phyloP scores from a whole-genome alignment of 805 yeast genomes.

The Candida sphagnicola region DNA sequence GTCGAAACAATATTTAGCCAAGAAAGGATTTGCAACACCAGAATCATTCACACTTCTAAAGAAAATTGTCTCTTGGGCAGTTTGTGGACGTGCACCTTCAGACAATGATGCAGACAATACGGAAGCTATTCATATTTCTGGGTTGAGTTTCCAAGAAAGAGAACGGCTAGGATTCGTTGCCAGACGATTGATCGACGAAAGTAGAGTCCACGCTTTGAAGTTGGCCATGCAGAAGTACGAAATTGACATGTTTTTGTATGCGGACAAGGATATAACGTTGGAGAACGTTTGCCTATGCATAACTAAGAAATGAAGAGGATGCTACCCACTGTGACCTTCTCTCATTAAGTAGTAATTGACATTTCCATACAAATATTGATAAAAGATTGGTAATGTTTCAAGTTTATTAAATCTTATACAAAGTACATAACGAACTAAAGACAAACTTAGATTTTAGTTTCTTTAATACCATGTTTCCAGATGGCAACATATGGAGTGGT shows the following conservation, averaged over 20 bases:
- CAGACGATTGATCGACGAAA: conserved; percentile 70
- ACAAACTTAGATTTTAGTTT: conserved; percentile 74
- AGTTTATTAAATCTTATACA: not conserved
- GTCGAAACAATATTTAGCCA: conserved; percentile 37
- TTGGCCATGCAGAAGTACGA: conserved; percentile 29
- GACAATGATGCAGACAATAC: conserved; percentile 2
- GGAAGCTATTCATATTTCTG: conserved; percentile 8
- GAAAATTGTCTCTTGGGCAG: conserved; percentile 85
- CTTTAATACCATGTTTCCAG: conserved; percentile 98
- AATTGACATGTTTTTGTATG: conserved; percentile 57
- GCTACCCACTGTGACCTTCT: no score
- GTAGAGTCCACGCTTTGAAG: conserved; percentile 52
- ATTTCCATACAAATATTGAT: no score
- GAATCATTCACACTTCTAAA: conserved; percentile 46
- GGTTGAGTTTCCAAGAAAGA: conserved; percentile 38
- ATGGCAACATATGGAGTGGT: conserved; percentile 93
- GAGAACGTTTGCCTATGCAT: conserved; percentile 62
- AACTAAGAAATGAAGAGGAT: conserved; percentile 1
- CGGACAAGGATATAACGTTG: conserved; percentile 50
- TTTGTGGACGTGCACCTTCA: conserved; percentile 56
- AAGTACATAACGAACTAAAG: not conserved
- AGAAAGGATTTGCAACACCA: conserved; percentile 26
- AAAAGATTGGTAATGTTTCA: no score
- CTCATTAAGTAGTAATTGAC: no score
- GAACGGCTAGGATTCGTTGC: conserved; percentile 62